These are phyloP conservation scores for Lophiostoma macrostomum DNA, from an alignment of 495 filamentous ascomycete genomes.

Conservation along the genomic window DNA sequence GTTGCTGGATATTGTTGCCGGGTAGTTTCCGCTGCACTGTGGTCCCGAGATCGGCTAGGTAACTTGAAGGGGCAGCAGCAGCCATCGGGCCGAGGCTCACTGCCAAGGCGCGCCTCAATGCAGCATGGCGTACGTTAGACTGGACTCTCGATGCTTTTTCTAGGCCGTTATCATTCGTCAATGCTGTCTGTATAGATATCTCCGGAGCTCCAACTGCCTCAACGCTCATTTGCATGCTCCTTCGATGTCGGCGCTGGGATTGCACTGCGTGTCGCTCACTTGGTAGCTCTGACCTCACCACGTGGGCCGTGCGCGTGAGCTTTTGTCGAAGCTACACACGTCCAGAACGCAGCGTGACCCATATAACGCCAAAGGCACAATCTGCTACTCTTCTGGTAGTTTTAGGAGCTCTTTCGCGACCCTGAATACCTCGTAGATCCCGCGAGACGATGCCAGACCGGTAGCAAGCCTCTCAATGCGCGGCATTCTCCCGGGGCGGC, in stretches of 20 bases:
- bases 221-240: too few relatives aligned
- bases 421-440: neutral
- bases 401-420: too few relatives aligned
- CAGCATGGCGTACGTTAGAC: constrained; percentile 20
- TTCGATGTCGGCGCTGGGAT: neutral
- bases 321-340: neutral
- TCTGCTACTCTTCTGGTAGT: too few relatives aligned
- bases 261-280: neutral
- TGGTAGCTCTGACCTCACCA: constrained; percentile 9
- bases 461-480: constrained; percentile 48
- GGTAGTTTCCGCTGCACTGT: neutral
- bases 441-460: constrained; percentile 17
- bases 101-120: neutral
- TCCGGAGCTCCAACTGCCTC: too few relatives aligned
- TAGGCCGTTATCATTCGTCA: constrained; percentile 3
- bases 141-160: constrained; percentile 8
- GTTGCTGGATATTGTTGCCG: neutral
- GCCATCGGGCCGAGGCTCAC: neutral
- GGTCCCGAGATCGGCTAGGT: too few relatives aligned
- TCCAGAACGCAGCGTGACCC: neutral
- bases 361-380: too few relatives aligned
- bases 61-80: too few relatives aligned
- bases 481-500: constrained; percentile 86
- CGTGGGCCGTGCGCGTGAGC: constrained; percentile 21
- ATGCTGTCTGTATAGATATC: neutral